Base-by-base conservation (phyloP, 139 green algal genomes). In the Edaphochlamys debaryana region DNA sequence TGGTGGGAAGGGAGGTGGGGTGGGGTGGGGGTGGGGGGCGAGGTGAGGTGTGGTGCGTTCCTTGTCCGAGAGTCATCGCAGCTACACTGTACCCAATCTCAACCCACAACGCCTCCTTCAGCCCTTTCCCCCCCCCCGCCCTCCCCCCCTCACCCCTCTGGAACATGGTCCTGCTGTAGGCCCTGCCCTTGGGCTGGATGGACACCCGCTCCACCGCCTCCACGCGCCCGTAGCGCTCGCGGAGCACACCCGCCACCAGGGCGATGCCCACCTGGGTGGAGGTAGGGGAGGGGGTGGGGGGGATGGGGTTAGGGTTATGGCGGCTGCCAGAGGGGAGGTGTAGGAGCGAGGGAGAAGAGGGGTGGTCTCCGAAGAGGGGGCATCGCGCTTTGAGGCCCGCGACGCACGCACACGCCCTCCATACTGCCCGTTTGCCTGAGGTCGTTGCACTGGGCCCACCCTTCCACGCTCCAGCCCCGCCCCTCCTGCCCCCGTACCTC, bases 171-270 rank as follows among this genome's bases (percentile, higher is more conserved):
- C 94, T 85, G 32, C 87, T 92, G 90, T 89, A 93, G 40, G 89
- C 89, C 42, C 87, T 81, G 37, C 92, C 79, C 70, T 88, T 88
- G 34, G 93, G 90, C 69, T 94, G 90, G 52, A 98, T 91, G 58
- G 82, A 92, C 40, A 97, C 90, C 25, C 94, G 91, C 90, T 97
- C 94, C 68, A 98, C 92, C 0, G 75, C 36, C 87, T 97, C 94
- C 13, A 97, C 86, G 60, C 85, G 88, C 9, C 76, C 79, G 37
- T 79, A 29, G 7, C 73, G 60, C 48, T 74, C n/a, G n/a, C 93
- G 87, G 67, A 98, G 89, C 80, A 95, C 68, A 0, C 82, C 88
- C 25, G 93, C 91, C 38, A 98, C 90, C 54, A 98, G 72, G 22
- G 88, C 94, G 30, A 88, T 93, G 63, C 93, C 94, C 30, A 87